Conservation (phyloP, 1,284 basidiomycete species). For the Sporisorium scitamineum region DNA sequence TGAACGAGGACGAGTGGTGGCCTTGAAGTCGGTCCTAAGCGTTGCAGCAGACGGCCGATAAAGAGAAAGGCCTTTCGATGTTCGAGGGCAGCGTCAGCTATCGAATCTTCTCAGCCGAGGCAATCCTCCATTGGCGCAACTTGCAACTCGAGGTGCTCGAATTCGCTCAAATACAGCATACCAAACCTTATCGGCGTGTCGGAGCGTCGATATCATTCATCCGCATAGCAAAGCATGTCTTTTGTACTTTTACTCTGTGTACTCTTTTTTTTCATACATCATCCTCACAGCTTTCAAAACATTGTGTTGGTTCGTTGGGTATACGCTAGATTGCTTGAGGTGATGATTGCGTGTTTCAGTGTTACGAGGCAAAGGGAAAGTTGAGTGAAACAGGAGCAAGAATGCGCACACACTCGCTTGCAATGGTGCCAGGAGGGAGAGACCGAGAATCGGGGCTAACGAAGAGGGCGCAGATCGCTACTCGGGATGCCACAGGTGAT, state of each 20-base stretch:
- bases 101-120: not conserved
- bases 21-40: not conserved
- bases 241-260: conserved; percentile 5
- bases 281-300: not conserved
- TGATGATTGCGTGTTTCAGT: not conserved
- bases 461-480: too few species aligned
- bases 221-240: conserved; percentile 6
- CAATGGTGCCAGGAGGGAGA: not conserved
- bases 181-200: not conserved
- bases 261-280: not conserved
- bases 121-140: not conserved
- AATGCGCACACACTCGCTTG: not conserved
- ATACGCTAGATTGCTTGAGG: not conserved
- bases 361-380: not conserved
- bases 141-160: too few species aligned
- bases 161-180: not conserved
- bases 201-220: not conserved
- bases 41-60: not conserved
- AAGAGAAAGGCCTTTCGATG: not conserved
- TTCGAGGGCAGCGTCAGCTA: conserved; percentile 1
- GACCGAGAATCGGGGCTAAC: not conserved
- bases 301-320: too few species aligned
- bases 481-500: too few species aligned
- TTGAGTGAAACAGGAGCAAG: conserved; percentile 30
- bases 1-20: conserved; percentile 52